phyloP scores from a whole-genome alignment of 257 asterid species.

The Lycium barbarum region DNA sequence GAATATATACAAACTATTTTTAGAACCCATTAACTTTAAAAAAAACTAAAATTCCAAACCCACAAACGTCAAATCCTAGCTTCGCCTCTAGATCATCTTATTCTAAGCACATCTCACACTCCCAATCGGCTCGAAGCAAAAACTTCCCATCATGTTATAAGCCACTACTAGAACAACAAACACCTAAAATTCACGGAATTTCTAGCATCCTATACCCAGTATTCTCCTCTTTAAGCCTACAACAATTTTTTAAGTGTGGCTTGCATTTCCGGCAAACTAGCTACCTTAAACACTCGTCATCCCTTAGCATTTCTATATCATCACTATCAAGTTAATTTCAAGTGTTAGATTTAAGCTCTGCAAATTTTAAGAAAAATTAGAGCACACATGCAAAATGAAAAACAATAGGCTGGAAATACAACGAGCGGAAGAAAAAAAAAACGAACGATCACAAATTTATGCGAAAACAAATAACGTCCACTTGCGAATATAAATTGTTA shows the following conservation, averaged over 20 bases:
- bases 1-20: no score
- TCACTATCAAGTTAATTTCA: slow-evolving; percentile 12
- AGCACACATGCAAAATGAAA: background rate
- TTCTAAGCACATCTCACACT: slow-evolving; percentile 1
- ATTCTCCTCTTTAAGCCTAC: background rate
- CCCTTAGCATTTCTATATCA: slow-evolving; percentile 5
- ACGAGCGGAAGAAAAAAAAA: background rate
- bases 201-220: background rate
- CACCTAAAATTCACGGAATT: background rate
- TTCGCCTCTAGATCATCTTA: background rate
- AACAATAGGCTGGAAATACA: background rate
- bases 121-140: background rate
- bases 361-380: background rate
- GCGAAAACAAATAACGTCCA: background rate
- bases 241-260: background rate
- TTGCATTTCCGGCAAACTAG: slow-evolving; percentile 16
- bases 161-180: background rate
- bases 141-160: background rate
- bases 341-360: background rate
- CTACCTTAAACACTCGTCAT: background rate
- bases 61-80: no score
- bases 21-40: no score
- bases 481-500: slow-evolving; percentile 29
- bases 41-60: no score
- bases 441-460: background rate